phyloP scores from a whole-genome alignment of 495 filamentous ascomycete genomes.

The Hypoxylon crocopeplum region DNA sequence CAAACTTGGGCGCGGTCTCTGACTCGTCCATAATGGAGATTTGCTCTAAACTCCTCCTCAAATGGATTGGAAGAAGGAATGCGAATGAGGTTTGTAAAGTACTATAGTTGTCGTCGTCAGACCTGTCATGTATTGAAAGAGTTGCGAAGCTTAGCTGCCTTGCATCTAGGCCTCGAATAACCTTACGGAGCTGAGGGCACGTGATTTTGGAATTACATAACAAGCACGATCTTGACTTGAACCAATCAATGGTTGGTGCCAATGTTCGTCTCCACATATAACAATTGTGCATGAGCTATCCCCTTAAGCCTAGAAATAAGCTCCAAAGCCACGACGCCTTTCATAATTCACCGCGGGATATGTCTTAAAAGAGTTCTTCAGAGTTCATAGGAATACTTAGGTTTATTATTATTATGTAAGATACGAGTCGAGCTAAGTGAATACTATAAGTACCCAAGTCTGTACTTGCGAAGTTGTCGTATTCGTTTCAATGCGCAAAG shows the following conservation, averaged over 20 bases:
- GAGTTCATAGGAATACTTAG: no score
- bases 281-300: conserved; percentile 27
- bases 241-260: conserved; percentile 7
- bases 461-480: conserved; percentile 15
- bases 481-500: background rate
- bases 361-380: background rate
- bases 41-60: background rate
- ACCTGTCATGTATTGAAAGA: conserved; percentile 21
- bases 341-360: background rate
- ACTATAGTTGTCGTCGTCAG: conserved; percentile 23
- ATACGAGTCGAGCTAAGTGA: no score
- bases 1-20: conserved; percentile 83
- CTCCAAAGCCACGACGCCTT: background rate
- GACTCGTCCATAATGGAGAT: conserved; percentile 67
- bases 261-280: conserved; percentile 12
- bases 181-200: conserved; percentile 17
- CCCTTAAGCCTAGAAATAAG: background rate
- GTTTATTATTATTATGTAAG: no score
- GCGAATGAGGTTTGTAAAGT: conserved; percentile 4
- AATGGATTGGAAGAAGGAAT: background rate
- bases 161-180: conserved; percentile 10
- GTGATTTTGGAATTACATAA: conserved; percentile 24
- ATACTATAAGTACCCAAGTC: no score
- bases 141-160: conserved; percentile 32
- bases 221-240: background rate